phyloP scores from a whole-genome alignment of 2,329 filamentous ascomycete genomes.

The Ceratocystis cacaofunesta region DNA sequence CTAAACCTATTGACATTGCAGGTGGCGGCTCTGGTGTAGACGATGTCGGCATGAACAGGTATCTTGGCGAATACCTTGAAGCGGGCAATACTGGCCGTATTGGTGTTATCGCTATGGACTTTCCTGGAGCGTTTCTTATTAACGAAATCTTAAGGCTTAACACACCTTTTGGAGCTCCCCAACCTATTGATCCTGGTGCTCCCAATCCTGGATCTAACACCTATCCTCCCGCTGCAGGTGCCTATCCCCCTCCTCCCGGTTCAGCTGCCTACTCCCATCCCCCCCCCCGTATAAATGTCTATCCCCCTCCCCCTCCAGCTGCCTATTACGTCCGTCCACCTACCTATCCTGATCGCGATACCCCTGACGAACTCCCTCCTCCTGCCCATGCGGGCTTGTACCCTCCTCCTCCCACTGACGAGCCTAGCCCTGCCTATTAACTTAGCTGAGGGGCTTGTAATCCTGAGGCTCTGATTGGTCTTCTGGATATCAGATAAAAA shows the following conservation, averaged over 20 bases:
- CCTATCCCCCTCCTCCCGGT: no score
- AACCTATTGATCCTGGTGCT: no score
- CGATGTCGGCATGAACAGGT: slow-evolving; percentile 32
- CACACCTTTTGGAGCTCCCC: neutral
- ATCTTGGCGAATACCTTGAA: slow-evolving; percentile 25
- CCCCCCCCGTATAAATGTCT: no score
- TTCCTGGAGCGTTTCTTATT: slow-evolving; percentile 31
- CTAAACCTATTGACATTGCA: slow-evolving; percentile 32
- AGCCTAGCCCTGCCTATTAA: neutral
- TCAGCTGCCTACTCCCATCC: no score
- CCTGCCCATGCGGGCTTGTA: no score
- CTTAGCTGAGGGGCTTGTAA: neutral
- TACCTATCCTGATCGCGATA: no score
- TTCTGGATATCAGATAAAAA: neutral
- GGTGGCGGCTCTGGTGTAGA: slow-evolving; percentile 25
- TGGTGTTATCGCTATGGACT: slow-evolving; percentile 35
- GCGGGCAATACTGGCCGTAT: slow-evolving; percentile 20
- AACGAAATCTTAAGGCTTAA: slow-evolving; percentile 31
- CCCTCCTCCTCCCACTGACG: no score
- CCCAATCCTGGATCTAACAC: no score
- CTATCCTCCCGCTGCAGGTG: no score
- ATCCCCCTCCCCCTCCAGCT: no score
- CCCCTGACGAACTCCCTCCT: no score
- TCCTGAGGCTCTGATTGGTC: neutral
- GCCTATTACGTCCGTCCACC: no score